Conservation (phyloP, 768 basidiomycete species). For the Xerocomellus chrysenteron region DNA sequence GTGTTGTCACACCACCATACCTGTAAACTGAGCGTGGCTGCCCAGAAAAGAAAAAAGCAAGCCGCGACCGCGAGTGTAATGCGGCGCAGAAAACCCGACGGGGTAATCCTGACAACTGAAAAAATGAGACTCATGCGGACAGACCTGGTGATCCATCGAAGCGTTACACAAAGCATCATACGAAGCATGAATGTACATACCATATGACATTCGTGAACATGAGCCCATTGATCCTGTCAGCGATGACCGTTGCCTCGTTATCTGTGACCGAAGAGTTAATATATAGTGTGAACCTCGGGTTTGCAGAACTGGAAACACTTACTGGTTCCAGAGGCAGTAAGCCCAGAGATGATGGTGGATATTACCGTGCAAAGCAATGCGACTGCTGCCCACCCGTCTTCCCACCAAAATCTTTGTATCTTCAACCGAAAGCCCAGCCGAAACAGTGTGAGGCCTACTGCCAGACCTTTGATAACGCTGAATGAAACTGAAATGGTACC, state of each 20-base stretch:
- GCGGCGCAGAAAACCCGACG: neutral
- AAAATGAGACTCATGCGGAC: slow-evolving; percentile 20
- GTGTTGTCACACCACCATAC: slow-evolving; percentile 8
- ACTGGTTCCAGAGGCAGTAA: neutral
- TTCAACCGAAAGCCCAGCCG: slow-evolving; percentile 13
- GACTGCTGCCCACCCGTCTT: slow-evolving; percentile 21
- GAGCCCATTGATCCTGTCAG: neutral
- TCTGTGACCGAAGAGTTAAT: neutral
- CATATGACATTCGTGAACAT: slow-evolving; percentile 12
- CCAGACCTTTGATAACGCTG: slow-evolving; percentile 4
- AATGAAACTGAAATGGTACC: slow-evolving; percentile 1
- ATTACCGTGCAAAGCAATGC: neutral
- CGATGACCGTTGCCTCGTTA: neutral
- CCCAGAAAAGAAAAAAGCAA: slow-evolving; percentile 3
- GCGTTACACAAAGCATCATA: neutral
- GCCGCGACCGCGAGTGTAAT: neutral
- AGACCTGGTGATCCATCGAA: slow-evolving; percentile 6
- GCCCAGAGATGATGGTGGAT: neutral
- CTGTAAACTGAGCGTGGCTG: slow-evolving; percentile 1
- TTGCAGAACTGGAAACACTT: neutral
- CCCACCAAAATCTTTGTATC: slow-evolving; percentile 25
- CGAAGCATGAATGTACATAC: neutral
- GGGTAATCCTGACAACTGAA: slow-evolving; percentile 10
- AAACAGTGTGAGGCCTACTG: slow-evolving; percentile 10
- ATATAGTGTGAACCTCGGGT: too few species aligned